These are phyloP conservation scores for Zygosaccharomyces gambellarensis DNA, from an alignment of 805 yeast genomes.

Conservation along the genomic window DNA sequence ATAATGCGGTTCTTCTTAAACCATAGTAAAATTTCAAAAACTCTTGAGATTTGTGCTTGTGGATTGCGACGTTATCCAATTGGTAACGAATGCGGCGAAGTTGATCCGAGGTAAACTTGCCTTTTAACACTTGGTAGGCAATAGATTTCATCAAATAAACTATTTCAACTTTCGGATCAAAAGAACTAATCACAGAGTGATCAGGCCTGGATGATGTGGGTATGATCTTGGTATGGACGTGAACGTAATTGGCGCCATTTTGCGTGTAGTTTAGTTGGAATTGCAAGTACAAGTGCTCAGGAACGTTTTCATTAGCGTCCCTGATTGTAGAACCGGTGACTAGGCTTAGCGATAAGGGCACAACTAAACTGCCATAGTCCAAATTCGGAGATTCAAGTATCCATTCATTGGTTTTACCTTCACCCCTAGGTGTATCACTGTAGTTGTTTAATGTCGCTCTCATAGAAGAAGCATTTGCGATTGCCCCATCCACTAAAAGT, in stretches of 20 bases:
- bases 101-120: constrained; percentile 4
- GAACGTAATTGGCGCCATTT: neutral
- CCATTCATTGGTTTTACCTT: constrained; percentile 15
- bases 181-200: constrained; percentile 4
- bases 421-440: constrained; percentile 17
- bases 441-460: constrained; percentile 5
- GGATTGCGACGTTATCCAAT: constrained; percentile 10
- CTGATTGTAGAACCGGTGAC: constrained; percentile 11
- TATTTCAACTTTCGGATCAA: constrained; percentile 6
- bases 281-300: constrained; percentile 12
- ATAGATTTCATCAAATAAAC: constrained; percentile 14
- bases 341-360: constrained; percentile 13
- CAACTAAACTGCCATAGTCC: neutral
- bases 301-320: constrained; percentile 11
- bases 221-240: constrained; percentile 10
- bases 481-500: constrained; percentile 14
- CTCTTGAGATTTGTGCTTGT: neutral
- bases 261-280: constrained; percentile 8
- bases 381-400: constrained; percentile 1
- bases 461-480: constrained; percentile 1
- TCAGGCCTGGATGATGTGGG: constrained; percentile 10
- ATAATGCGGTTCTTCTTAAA: constrained; percentile 15
- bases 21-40: constrained; percentile 12
- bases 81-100: constrained; percentile 7
- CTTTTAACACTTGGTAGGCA: constrained; percentile 8